Base-by-base conservation (phyloP, 768 basidiomycete genomes). In the Lentinus tigrinus region DNA sequence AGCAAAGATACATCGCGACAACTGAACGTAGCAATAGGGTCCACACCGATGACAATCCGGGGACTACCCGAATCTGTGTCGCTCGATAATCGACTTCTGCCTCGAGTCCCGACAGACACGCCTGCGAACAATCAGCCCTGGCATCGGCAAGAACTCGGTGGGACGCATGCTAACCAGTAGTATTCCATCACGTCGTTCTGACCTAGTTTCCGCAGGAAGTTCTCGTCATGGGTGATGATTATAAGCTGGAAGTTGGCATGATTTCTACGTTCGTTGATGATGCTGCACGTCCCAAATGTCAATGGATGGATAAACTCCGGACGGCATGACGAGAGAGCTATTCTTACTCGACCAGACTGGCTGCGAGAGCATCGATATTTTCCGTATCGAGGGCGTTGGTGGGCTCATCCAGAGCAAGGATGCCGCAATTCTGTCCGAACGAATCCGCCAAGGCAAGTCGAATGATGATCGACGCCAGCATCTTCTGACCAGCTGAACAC, bases 401-500 rank as follows among this genome's bases (percentile, higher is more conserved):
- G 13, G 97, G 97, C 76, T 99, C 97, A 67, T 99, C 97, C 58
- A 99, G 77, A 0, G 97, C 97, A 24, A 99, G 82, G 62, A 99
- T 97, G 19, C 97, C 97, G 72, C 97, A 98, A 65, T 96, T 97
- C 70, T 95, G 92, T 3, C 94, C 94, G 67, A 99, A 98, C 2
- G 94, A 96, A 69, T 99, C 97, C 5, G 96, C 96, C 26, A 99
- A 80, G 3, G 97, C 97, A 36, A 99, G 85, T 6, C 97, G 87
- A 67, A 99, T 98, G 74, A 98, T 93, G 73, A 98, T 98, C 21
- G 93, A 95, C 10, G 96, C 97, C 57, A 99, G 77, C 83, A 98
- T 98, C 76, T 99, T 99, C 75, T 99, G 97, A 0, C 97, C 97
- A 1, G 97, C 97, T 16, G 92, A 95, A 74, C 97, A 99, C 62